Evolutionary conservation across 2,329 filamentous ascomycete species (phyloP), one percentile per base, ranked within the genome.

Genomic region (Colletotrichum incanum): DNA sequence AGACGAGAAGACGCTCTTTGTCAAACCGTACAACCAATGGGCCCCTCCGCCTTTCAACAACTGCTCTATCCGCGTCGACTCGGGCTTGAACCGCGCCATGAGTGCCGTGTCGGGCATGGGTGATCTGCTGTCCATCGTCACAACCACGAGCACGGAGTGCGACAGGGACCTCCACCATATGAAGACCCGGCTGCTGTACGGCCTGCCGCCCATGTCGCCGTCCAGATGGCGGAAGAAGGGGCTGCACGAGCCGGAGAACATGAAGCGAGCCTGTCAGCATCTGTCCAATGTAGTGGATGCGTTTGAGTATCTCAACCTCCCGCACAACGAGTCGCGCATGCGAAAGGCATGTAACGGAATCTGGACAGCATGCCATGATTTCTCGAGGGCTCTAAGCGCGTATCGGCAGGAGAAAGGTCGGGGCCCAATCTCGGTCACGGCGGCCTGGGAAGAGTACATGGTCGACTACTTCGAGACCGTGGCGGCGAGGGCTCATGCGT

Each of bases 81-180:
- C 63, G 34, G 63, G 20, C 7, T 14, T 67, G 5, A 20, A 18
- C 67, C 63, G 67, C 20, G 39, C 55, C 4, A 67, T 62, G 45
- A 26, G 23, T 37, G 47, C 56, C 50, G 23, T 71, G 34, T 37
- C 50, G 1, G 67, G 67, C 43, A 43, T 70, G 50, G 62, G 34
- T 1, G 55, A 66, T 6, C 18, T 70, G 2, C 23, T 54, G 7
- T 31, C 43, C 26, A 60, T 58, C 14, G 45, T 70, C 43, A 43
- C n/a, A 26, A 37, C 61, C 6, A 52, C 62, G 18, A 66, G 62
- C 52, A 70, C 61, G 8, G 43, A 52, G 26, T 58, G 52, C 28
- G 67, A 70, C 43, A 52, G 62, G 37, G 67, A 70, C 45, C 61
- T 70, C 41, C 67, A 66, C 18, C 52, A 70, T 26, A 49, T 60